phyloP scores from a whole-genome alignment of 495 filamentous ascomycete species.

The Usnea hakonensis region DNA sequence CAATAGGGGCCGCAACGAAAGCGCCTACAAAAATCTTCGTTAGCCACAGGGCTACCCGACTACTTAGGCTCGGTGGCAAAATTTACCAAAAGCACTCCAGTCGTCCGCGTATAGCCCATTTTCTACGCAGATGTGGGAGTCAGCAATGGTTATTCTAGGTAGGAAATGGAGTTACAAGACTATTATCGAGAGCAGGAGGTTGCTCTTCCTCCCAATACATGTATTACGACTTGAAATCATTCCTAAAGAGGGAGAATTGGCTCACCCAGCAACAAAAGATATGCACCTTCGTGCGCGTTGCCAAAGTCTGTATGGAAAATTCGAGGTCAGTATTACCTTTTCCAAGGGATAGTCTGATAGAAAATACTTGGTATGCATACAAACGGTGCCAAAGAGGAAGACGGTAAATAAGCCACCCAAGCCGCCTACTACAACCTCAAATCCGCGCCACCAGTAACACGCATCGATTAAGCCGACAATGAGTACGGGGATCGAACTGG shows the following conservation, averaged over 20 bases:
- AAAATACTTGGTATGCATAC: background rate
- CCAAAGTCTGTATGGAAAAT: constrained; percentile 40
- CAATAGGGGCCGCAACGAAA: constrained; percentile 68
- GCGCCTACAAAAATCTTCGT: constrained; percentile 37
- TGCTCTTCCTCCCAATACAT: no score
- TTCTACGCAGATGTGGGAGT: no score
- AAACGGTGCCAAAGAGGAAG: constrained; percentile 65
- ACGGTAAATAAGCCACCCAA: constrained; percentile 65
- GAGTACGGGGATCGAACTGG: constrained; percentile 60
- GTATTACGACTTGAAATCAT: no score
- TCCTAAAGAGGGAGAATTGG: no score
- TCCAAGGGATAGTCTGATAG: background rate
- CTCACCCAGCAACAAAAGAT: constrained; percentile 63
- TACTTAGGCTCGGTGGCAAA: background rate
- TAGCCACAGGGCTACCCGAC: background rate
- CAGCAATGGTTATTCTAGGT: no score
- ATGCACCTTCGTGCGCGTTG: constrained; percentile 51
- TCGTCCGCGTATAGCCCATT: constrained; percentile 61
- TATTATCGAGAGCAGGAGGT: no score
- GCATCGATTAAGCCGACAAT: constrained; percentile 54
- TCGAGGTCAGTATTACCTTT: background rate
- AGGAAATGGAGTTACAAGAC: no score
- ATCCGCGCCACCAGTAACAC: constrained; percentile 65
- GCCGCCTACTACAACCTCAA: constrained; percentile 64
- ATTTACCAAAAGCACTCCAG: constrained; percentile 61